Conservation (phyloP, 129 eudicot species). For the Kitagawia praeruptora region DNA sequence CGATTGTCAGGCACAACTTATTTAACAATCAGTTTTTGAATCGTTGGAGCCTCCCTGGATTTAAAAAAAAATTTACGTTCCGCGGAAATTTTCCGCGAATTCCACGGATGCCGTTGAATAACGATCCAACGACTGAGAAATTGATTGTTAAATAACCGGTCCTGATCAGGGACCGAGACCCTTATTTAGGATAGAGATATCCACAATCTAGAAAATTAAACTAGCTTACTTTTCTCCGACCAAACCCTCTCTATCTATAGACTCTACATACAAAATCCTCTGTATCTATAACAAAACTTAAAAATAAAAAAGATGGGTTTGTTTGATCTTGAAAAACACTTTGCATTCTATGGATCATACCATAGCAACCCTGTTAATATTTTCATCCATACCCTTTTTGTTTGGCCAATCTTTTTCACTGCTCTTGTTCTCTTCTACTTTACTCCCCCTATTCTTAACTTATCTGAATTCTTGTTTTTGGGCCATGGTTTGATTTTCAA, state of each 20-base stretch:
- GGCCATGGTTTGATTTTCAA: slow-evolving; percentile 35
- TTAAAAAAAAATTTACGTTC: no score
- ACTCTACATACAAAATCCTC: background rate
- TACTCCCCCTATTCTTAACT: slow-evolving; percentile 45
- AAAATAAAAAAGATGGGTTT: slow-evolving; percentile 20
- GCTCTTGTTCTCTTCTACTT: slow-evolving; percentile 48
- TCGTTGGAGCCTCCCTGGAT: no score
- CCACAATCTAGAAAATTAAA: background rate
- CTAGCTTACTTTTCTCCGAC: background rate
- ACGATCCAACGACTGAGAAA: no score
- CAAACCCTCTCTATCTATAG: no score
- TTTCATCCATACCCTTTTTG: slow-evolving; percentile 68
- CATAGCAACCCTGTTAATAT: slow-evolving; percentile 85
- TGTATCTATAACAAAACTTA: background rate
- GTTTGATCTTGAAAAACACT: slow-evolving; percentile 83
- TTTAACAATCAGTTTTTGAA: no score
- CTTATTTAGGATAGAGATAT: background rate
- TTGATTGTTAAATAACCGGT: no score
- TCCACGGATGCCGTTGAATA: no score
- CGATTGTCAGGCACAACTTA: no score
- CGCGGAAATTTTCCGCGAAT: no score
- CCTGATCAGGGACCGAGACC: no score
- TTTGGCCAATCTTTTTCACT: slow-evolving; percentile 81
- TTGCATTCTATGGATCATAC: slow-evolving; percentile 93
- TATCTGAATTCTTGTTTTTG: slow-evolving; percentile 13